A percentile compares a stretch with the other conserved stretches of the same genome.
These are phyloP conservation scores for Ganoderma boninense DNA, from an alignment of 1,284 basidiomycete species.

Conservation along the genomic window DNA sequence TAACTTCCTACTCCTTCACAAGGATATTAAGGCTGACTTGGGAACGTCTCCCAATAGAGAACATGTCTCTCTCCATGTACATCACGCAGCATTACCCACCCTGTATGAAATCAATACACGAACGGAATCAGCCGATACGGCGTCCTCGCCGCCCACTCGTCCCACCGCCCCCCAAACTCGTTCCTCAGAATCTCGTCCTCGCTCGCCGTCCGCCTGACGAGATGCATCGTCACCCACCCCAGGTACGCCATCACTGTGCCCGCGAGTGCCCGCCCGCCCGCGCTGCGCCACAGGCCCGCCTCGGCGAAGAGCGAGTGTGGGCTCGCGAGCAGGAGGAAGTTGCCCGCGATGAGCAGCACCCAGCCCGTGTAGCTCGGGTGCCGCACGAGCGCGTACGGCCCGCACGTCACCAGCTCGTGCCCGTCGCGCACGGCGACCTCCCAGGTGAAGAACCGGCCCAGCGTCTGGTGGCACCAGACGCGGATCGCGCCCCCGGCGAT, in stretches of 20 bases:
- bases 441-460: constrained; percentile 26
- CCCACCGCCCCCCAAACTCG: constrained; percentile 30
- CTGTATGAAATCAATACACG: constrained; percentile 21
- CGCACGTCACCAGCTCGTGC: constrained; percentile 28
- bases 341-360: constrained; percentile 13
- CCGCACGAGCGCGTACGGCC: constrained; percentile 31
- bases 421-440: constrained; percentile 20
- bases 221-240: constrained; percentile 10
- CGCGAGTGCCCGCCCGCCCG: not conserved
- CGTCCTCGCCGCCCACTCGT: constrained; percentile 31
- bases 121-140: constrained; percentile 29
- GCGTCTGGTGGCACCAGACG: constrained; percentile 15
- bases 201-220: constrained; percentile 18
- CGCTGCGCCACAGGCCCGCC: not conserved
- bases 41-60: not conserved
- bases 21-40: no score
- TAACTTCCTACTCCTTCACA: not conserved
- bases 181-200: constrained; percentile 29
- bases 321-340: constrained; percentile 6
- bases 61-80: not conserved
- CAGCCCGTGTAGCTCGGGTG: constrained; percentile 31
- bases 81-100: not conserved
- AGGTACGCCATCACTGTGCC: not conserved
- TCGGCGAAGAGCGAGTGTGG: constrained; percentile 12
- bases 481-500: constrained; percentile 17